Percentiles rank a stretch among this genome's conserved stretches.
Evolutionary conservation across 2,329 filamentous ascomycete genomes (phyloP).

Genomic region (Alternaria novae-zelandiae): DNA sequence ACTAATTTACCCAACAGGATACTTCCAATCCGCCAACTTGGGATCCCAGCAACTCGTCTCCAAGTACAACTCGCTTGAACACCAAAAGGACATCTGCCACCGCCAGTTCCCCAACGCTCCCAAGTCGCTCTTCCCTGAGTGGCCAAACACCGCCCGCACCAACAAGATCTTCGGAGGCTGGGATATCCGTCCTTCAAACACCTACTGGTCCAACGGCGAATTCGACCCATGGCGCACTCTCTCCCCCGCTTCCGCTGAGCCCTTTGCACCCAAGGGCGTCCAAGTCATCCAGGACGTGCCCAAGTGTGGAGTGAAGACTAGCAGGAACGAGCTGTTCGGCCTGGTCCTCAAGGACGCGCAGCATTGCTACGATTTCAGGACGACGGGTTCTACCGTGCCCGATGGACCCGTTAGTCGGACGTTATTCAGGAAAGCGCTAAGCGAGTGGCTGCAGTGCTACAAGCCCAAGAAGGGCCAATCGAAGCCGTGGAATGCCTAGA

Average conservation of each 20-base stretch:
- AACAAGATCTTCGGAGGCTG: slow-evolving; percentile 59
- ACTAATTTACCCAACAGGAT: slow-evolving; percentile 40
- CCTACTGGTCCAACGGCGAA: slow-evolving; percentile 58
- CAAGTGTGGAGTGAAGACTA: slow-evolving; percentile 49
- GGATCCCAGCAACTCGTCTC: slow-evolving; percentile 57
- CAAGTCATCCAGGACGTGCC: neutral
- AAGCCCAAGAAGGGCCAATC: slow-evolving; percentile 21
- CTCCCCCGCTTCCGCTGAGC: slow-evolving; percentile 52
- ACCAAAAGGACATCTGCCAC: slow-evolving; percentile 56
- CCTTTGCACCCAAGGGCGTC: slow-evolving; percentile 47
- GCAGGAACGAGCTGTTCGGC: slow-evolving; percentile 54
- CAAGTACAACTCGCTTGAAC: slow-evolving; percentile 54
- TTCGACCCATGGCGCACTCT: slow-evolving; percentile 61
- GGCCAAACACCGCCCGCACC: slow-evolving; percentile 47
- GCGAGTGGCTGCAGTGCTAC: slow-evolving; percentile 56
- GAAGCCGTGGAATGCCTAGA: slow-evolving; percentile 9
- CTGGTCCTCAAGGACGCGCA: slow-evolving; percentile 54
- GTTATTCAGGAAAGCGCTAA: slow-evolving; percentile 52
- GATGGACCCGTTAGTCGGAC: slow-evolving; percentile 44
- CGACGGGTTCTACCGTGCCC: slow-evolving; percentile 26
- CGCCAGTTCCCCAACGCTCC: slow-evolving; percentile 56
- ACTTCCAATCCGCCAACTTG: slow-evolving; percentile 57
- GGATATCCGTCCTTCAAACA: slow-evolving; percentile 59
- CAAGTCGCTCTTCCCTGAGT: slow-evolving; percentile 49
- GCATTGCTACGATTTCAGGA: slow-evolving; percentile 59